phyloP scores from a whole-genome alignment of 2,329 filamentous ascomycete genomes.

The Aquanectria penicillioides region DNA sequence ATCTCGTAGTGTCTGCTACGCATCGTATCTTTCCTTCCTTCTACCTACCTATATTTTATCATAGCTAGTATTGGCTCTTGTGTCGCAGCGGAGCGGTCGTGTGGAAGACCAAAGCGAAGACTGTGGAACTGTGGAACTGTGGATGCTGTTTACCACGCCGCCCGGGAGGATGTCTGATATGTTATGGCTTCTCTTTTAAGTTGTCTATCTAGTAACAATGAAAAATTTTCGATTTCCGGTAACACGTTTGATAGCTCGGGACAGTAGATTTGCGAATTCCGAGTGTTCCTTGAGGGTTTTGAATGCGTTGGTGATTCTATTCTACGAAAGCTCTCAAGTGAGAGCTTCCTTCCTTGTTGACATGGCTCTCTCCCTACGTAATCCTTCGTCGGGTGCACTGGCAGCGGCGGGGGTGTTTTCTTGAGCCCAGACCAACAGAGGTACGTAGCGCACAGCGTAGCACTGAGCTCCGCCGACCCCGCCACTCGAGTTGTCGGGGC shows the following conservation, averaged over 20 bases:
- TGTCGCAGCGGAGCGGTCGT: neutral
- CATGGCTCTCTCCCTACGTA: neutral
- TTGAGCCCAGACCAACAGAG: conserved; percentile 24
- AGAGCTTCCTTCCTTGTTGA: too few relatives aligned
- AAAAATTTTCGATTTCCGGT: neutral
- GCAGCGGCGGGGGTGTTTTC: neutral
- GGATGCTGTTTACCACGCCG: conserved; percentile 21
- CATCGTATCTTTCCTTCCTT: conserved; percentile 6
- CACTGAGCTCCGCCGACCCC: conserved; percentile 36
- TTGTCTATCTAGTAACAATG: neutral
- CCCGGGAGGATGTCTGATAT: neutral
- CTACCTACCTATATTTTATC: conserved; percentile 1
- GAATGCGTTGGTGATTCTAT: neutral
- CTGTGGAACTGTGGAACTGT: conserved; percentile 29
- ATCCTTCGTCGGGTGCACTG: neutral
- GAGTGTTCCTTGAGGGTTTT: neutral
- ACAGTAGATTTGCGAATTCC: too few relatives aligned
- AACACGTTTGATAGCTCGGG: too few relatives aligned
- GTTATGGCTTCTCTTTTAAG: conserved; percentile 11
- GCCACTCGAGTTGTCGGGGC: conserved; percentile 22
- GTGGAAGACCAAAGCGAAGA: neutral
- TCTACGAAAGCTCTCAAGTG: too few relatives aligned
- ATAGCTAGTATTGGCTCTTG: neutral
- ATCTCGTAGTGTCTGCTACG: conserved; percentile 8
- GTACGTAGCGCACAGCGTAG: conserved; percentile 29